These are phyloP conservation scores for Candida patagonica DNA, from an alignment of 805 yeast genomes.

Conservation along the genomic window DNA sequence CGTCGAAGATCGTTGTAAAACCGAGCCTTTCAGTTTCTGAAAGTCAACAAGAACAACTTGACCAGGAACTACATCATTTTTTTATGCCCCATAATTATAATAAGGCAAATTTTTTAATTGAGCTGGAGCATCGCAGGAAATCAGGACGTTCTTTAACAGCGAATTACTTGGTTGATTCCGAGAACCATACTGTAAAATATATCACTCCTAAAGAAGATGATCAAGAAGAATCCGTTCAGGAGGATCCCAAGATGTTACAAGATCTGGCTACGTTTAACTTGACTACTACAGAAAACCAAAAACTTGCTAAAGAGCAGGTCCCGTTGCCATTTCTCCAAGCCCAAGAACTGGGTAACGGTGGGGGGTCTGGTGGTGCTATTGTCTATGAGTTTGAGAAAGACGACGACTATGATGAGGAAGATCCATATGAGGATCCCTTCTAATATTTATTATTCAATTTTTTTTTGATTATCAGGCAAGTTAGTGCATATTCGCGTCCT, in stretches of 20 bases:
- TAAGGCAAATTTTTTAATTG: constrained; percentile 35
- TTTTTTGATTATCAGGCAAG: no score
- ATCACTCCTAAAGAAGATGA: constrained; percentile 21
- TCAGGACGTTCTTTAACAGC: constrained; percentile 71
- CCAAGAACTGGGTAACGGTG: constrained; percentile 46
- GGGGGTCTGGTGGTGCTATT: constrained; percentile 82
- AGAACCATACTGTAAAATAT: constrained; percentile 35
- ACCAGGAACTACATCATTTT: constrained; percentile 31
- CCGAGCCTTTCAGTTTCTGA: constrained; percentile 31
- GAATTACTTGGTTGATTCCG: constrained; percentile 43
- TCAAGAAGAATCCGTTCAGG: constrained; percentile 20
- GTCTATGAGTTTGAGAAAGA: constrained; percentile 93
- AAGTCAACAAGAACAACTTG: constrained; percentile 42
- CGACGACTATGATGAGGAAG: constrained; percentile 97
- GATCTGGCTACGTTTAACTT: constrained; percentile 84
- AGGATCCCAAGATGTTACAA: constrained; percentile 48
- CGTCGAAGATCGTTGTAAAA: constrained; percentile 54
- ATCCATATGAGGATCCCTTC: constrained; percentile 94
- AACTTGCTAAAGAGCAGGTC: constrained; percentile 69
- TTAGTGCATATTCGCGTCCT: no score
- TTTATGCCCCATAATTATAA: constrained; percentile 48
- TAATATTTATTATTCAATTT: no score
- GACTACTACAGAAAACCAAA: constrained; percentile 65
- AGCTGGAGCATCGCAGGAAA: constrained; percentile 62
- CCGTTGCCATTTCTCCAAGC: constrained; percentile 90